Conservation (phyloP, 768 basidiomycete species). For the Lepiota brunneoincarnata region DNA sequence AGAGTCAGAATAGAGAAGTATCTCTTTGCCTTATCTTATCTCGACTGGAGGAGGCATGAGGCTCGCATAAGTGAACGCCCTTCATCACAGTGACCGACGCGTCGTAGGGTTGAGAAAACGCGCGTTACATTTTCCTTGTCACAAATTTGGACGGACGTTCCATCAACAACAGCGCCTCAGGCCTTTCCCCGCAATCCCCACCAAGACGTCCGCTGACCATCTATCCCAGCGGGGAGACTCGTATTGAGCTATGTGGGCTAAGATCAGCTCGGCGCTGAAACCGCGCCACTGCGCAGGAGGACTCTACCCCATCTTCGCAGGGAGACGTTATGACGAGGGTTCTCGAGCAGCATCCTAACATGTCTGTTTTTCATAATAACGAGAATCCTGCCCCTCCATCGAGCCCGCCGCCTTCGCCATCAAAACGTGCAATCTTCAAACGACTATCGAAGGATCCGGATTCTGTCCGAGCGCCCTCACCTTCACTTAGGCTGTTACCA, state of each 20-base stretch:
- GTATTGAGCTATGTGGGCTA: slow-evolving; percentile 53
- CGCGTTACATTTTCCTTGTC: slow-evolving; percentile 10
- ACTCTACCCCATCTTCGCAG: slow-evolving; percentile 22
- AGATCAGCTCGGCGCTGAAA: slow-evolving; percentile 55
- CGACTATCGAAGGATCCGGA: slow-evolving; percentile 46
- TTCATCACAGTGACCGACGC: slow-evolving; percentile 17
- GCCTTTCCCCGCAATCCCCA: background rate
- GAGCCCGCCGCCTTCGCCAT: slow-evolving; percentile 49
- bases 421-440: slow-evolving; percentile 51
- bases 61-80: background rate
- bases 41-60: background rate
- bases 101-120: slow-evolving; percentile 8
- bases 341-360: slow-evolving; percentile 59
- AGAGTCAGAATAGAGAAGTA: too few species aligned
- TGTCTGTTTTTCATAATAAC: slow-evolving; percentile 51
- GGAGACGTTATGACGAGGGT: slow-evolving; percentile 49
- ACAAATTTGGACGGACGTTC: slow-evolving; percentile 12
- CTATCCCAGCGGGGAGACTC: background rate
- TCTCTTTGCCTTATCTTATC: slow-evolving; percentile 4
- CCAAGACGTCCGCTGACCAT: background rate
- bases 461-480: slow-evolving; percentile 30
- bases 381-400: slow-evolving; percentile 26
- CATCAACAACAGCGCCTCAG: slow-evolving; percentile 4
- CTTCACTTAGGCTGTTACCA: slow-evolving; percentile 37
- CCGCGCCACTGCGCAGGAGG: slow-evolving; percentile 29